Evolutionary conservation across 495 filamentous ascomycete species (phyloP).

Genomic region (Podospora australis): DNA sequence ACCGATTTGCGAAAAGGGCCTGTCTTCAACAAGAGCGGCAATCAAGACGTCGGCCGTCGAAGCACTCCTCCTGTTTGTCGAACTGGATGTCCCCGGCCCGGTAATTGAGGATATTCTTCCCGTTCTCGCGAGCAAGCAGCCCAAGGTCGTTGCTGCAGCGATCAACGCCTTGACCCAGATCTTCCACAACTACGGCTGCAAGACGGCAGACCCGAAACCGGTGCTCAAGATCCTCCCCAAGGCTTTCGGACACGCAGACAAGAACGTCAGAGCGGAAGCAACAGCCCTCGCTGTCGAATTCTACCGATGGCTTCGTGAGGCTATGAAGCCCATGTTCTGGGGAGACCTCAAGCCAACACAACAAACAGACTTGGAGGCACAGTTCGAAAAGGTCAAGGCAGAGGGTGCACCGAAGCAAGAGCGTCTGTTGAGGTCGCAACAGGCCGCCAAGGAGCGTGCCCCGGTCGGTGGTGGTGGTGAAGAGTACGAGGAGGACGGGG

Average conservation of each 20-base stretch:
- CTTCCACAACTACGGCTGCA: slow-evolving; percentile 90
- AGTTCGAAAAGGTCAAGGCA: slow-evolving; percentile 88
- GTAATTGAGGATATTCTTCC: slow-evolving; percentile 89
- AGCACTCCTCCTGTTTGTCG: slow-evolving; percentile 80
- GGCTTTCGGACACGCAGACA: slow-evolving; percentile 92
- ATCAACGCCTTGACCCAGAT: slow-evolving; percentile 74
- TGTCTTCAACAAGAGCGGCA: slow-evolving; percentile 76
- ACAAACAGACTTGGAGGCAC: slow-evolving; percentile 86
- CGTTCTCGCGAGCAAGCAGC: slow-evolving; percentile 80
- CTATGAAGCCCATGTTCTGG: slow-evolving; percentile 98
- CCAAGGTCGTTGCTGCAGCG: slow-evolving; percentile 85
- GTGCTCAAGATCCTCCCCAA: slow-evolving; percentile 88
- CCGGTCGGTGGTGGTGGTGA: slow-evolving; percentile 50
- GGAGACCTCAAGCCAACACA: slow-evolving; percentile 91
- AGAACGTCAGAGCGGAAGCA: slow-evolving; percentile 93
- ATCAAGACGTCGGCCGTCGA: slow-evolving; percentile 85
- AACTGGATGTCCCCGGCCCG: slow-evolving; percentile 78
- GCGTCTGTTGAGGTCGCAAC: slow-evolving; percentile 78
- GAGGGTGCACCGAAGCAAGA: slow-evolving; percentile 87
- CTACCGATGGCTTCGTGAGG: slow-evolving; percentile 94
- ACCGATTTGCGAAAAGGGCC: slow-evolving; percentile 84
- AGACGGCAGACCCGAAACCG: slow-evolving; percentile 91
- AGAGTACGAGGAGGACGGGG: slow-evolving; percentile 53
- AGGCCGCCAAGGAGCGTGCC: slow-evolving; percentile 68
- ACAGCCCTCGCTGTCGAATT: slow-evolving; percentile 89